Evolutionary conservation across 805 yeast species (phyloP), one percentile per base, ranked within the genome.

Genomic region (Zygoascus bituminiphila): DNA sequence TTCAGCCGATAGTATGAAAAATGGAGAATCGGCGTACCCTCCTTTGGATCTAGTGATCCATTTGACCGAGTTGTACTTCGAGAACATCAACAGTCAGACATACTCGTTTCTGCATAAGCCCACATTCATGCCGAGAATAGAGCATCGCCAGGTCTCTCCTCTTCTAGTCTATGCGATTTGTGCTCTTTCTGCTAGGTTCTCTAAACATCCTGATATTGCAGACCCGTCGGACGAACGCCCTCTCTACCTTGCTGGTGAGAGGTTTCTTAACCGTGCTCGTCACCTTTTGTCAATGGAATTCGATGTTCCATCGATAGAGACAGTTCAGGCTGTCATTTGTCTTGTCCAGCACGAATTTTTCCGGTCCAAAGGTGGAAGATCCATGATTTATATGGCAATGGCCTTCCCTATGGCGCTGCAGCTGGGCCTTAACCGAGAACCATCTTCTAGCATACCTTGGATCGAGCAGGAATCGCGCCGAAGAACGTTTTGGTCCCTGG

Each of bases 311-410:
- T 52, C 57, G 12, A 46, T 65, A 9, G 68, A 65, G 45, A 61
- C 63, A 6, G 58, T 64, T 3, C 68, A 65, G 47, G 68, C 69
- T 2, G 37, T 62, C 38, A 54, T 63, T 21, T 55, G 60, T 24
- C 51, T 65, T 41, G 61, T 64, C 7, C 62, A 65, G 45, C 63
- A 64, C 50, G 69, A 65, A 50, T 65, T 65, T 48, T 63, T 65
- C 45, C 51, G 60, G 8, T 39, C 58, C 42, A 55, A 59, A 21
- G 68, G 66, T 7, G 62, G 62, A n/a, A 57, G 61, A 42, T 61
- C 65, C 12, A 62, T 66, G 52, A 65, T 65, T n/a, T 65, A 62
- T 44, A 59, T 65, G 29, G 63, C 65, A 7, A 52, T 65, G 54
- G 64, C 65, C 6, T 58, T 64, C 48, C 61, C 68, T 3, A 61